Conservation (phyloP, 306 rosid genomes). For the Canavalia gladiata region DNA sequence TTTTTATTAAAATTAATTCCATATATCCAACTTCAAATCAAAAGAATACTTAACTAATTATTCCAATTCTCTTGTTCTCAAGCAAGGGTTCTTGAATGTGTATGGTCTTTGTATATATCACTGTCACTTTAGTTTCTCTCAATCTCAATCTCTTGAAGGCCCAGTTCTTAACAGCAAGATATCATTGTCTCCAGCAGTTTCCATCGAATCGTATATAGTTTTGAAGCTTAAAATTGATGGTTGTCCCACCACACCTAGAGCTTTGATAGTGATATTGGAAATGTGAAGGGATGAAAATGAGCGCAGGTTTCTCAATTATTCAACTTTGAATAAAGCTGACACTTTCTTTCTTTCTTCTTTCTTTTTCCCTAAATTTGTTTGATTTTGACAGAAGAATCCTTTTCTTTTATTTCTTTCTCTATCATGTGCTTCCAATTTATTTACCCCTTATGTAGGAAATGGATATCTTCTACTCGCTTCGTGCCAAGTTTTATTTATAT, state of each 20-base stretch:
- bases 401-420: conserved; percentile 15
- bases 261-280: conserved; percentile 51
- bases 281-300: conserved; percentile 36
- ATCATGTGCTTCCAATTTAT: conserved; percentile 31
- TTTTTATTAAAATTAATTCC: too few species aligned
- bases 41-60: not conserved
- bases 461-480: not conserved
- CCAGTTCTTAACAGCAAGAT: conserved; percentile 29
- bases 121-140: not conserved
- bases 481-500: not conserved
- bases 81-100: conserved; percentile 34
- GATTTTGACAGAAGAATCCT: conserved; percentile 41
- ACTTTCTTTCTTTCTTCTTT: conserved; percentile 45
- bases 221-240: conserved; percentile 44
- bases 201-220: conserved; percentile 39
- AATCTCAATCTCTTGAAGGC: conserved; percentile 8
- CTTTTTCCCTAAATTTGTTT: conserved; percentile 35
- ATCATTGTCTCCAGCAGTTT: conserved; percentile 45
- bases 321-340: conserved; percentile 61
- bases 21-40: too few species aligned
- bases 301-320: conserved; percentile 55
- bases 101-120: not conserved
- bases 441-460: conserved; percentile 11
- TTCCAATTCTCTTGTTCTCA: conserved; percentile 43
- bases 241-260: conserved; percentile 54